Evolutionary conservation across 306 rosid genomes (phyloP), one percentile per base, ranked within the genome.

Genomic region (Arachis stenosperma): DNA sequence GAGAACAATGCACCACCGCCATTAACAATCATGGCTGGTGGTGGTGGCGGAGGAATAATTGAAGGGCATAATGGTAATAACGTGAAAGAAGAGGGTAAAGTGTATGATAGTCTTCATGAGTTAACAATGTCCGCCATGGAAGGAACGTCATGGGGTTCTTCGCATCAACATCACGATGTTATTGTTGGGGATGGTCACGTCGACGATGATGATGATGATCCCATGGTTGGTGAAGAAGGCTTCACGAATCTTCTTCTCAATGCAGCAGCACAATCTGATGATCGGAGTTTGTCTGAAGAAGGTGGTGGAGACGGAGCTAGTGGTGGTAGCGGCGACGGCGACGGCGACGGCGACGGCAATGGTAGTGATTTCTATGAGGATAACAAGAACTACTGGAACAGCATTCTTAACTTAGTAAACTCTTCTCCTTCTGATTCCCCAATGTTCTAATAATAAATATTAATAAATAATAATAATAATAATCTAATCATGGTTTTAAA

Each of bases 381-480:
- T 83, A 90, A 85, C 78, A 92, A 95, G 83, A 91, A 87, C 64
- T 95, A 95, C 53, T 95, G 99, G 99, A 88, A 84, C 61, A 95
- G 87, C 73, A 92, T 95, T 84, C 97, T 95, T 56, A 87, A 95
- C 81, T 87, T 91, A 85, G 99, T 95, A 46, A 90, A 92, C 79
- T 88, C 98, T 52, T 86, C 99, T 0, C 98, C 99, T 2, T 81
- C 99, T 51, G 80, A 83, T 76, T 87, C 98, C 6, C 91, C 98
- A 56, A 81, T 90, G 83, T 92, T 95, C 79, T 95, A 69, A 76
- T n/a, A 3, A 33, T 33, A 2, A 33, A 33, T 33, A 33, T 33
- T 33, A 33, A 33, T 33, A 33, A 33, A 33, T 33, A 33, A 33
- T 2, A 33, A 33, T 2, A 33, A 33, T 33, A 33, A 33, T 33